Base-by-base conservation (phyloP, 208 protist genomes). In the Borovskyia barvae region DNA sequence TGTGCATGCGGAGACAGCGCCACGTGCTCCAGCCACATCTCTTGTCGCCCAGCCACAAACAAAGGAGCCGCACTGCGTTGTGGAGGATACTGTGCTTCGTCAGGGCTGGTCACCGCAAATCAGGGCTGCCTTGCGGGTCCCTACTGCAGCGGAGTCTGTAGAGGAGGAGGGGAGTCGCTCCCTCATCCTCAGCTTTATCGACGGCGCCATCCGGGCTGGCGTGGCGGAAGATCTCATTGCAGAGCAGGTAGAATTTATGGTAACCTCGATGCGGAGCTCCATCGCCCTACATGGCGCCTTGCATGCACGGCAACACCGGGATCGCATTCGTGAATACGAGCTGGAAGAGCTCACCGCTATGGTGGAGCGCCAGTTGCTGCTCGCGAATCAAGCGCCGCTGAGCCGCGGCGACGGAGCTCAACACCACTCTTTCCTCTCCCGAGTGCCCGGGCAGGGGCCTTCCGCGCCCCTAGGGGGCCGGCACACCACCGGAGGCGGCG, bases 191-290 rank as follows among this genome's bases (percentile, higher is more conserved):
- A 58, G 77, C 41, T 94, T 90, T 55, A 90, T 94, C 17, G 87
- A 94, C 62, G 54, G 80, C 24, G 87, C 80, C 55, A 52, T 92
- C 14, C 39, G 39, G 19, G 42, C 67, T 26, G 52, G 70, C 26
- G 73, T 94, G 14, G 82, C 84, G 22, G 84, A 90, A 47, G 69
- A 72, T 17, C 42, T 80, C 29, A 94, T 90, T 55, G 82, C 82
- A 5, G 68, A 81, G 33, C 78, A 91, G 47, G 84, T 92, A 15
- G 57, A 78, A 24, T 89, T 90, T 36, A 90, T 94, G 80, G 67
- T 84, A n/a, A 47, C 71, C 41, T 71, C 80, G 15, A 93, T 93
- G 82, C 47, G 72, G 50, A 83, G 89, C 36, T 74, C 77, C 20
- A 65, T 90, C 19, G 74, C 51, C 24, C 53, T 93, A 15, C 73